Evolutionary conservation across 2,329 filamentous ascomycete species (phyloP).

Genomic region (Trematosphaeria pertusa): DNA sequence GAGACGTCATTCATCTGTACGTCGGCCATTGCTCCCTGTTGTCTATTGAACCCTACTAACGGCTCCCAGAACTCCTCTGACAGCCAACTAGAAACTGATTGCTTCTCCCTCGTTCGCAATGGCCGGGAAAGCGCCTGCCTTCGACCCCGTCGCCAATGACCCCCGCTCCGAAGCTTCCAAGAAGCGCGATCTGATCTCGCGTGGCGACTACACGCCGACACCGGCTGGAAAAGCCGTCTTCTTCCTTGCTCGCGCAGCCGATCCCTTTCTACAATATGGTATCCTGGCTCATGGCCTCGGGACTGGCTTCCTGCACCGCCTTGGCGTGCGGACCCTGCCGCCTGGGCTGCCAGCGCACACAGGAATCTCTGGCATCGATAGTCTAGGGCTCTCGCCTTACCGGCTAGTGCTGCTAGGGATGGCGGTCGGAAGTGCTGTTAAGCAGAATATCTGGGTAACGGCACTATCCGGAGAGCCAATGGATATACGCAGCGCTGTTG

Average conservation of each 20-base stretch:
- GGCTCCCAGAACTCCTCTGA: too few species aligned
- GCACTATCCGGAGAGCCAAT: slow-evolving; percentile 60
- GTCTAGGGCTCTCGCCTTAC: slow-evolving; percentile 58
- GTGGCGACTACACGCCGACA: slow-evolving; percentile 51
- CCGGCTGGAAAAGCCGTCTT: slow-evolving; percentile 51
- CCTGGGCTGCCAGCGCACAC: slow-evolving; percentile 51
- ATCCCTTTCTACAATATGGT: slow-evolving; percentile 57
- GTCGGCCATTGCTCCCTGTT: too few species aligned
- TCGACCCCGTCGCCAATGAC: slow-evolving; percentile 33
- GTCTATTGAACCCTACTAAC: too few species aligned
- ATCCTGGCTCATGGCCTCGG: slow-evolving; percentile 55
- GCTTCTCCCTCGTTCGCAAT: too few species aligned
- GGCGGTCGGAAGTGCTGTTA: slow-evolving; percentile 59
- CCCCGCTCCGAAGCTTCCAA: slow-evolving; percentile 39
- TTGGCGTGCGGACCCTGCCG: slow-evolving; percentile 55
- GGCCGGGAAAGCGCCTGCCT: too few species aligned
- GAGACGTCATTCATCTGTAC: too few species aligned
- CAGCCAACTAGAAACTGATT: too few species aligned
- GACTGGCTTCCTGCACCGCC: slow-evolving; percentile 51
- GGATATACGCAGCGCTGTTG: slow-evolving; percentile 49
- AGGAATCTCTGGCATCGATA: slow-evolving; percentile 49
- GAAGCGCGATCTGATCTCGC: slow-evolving; percentile 46
- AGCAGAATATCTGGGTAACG: slow-evolving; percentile 64
- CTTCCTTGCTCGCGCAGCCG: slow-evolving; percentile 55
- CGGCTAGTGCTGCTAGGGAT: slow-evolving; percentile 61